Evolutionary conservation across 2,329 filamentous ascomycete genomes (phyloP).

Genomic region (Penicillium sp.): DNA sequence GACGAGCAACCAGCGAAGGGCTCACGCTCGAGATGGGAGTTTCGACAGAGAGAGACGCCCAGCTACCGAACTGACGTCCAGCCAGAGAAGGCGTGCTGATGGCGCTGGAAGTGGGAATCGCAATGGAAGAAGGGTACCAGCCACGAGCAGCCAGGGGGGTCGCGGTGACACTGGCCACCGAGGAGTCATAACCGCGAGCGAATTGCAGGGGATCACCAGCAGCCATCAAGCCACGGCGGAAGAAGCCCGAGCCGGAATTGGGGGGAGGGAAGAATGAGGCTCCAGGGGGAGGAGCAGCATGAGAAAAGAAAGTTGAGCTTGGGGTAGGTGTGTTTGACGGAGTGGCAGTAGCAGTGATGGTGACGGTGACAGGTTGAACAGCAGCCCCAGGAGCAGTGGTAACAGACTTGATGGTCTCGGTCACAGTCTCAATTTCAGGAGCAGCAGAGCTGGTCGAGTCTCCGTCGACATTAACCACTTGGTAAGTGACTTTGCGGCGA

Average conservation of each 20-base stretch:
- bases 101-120: constrained; percentile 6
- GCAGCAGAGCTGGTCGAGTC: constrained; percentile 20
- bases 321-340: constrained; percentile 15
- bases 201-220: constrained; percentile 23
- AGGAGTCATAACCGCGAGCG: constrained; percentile 18
- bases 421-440: constrained; percentile 27
- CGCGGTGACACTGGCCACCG: constrained; percentile 12
- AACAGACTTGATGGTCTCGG: constrained; percentile 23
- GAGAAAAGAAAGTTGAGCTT: constrained; percentile 20
- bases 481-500: constrained; percentile 34
- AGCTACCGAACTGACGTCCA: constrained; percentile 12
- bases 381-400: constrained; percentile 22
- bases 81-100: constrained; percentile 11
- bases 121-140: constrained; percentile 16
- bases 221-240: constrained; percentile 27
- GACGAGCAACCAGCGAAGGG: constrained; percentile 19
- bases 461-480: constrained; percentile 41
- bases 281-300: constrained; percentile 17
- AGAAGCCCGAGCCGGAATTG: constrained; percentile 16
- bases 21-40: constrained; percentile 3
- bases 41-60: constrained; percentile 5
- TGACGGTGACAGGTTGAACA: constrained; percentile 16
- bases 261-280: constrained; percentile 22
- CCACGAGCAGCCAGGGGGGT: constrained; percentile 18
- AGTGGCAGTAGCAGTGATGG: constrained; percentile 29